Evolutionary conservation across 352 stramenopile species (phyloP).

Genomic region (Pythium graminicola): DNA sequence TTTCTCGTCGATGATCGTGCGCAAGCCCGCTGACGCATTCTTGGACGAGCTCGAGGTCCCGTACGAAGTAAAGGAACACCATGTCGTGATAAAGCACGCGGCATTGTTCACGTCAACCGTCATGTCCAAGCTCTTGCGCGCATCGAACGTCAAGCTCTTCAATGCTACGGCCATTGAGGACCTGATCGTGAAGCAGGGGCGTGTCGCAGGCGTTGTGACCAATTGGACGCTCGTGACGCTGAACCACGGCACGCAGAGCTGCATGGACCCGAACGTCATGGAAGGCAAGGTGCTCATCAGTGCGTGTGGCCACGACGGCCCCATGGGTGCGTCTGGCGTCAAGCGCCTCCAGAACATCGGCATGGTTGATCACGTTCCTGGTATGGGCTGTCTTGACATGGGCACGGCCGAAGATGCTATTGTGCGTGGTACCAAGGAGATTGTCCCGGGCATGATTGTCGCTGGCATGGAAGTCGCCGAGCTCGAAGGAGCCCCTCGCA

Average conservation of each 20-base stretch:
- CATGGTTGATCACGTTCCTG: conserved; percentile 49
- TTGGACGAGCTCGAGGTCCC: conserved; percentile 62
- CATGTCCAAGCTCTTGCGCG: conserved; percentile 49
- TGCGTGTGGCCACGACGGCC: conserved; percentile 51
- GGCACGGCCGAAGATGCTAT: conserved; percentile 53
- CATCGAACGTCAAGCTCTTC: conserved; percentile 64
- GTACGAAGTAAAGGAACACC: conserved; percentile 55
- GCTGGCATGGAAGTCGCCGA: conserved; percentile 58
- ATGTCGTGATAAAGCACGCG: conserved; percentile 63
- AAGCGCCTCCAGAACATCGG: conserved; percentile 63
- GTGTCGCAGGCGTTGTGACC: conserved; percentile 54
- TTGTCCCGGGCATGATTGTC: conserved; percentile 59
- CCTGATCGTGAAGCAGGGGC: conserved; percentile 56
- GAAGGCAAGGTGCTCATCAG: conserved; percentile 63
- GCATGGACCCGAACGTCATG: conserved; percentile 71
- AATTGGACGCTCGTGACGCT: conserved; percentile 66
- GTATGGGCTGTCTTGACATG: conserved; percentile 59
- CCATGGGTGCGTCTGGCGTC: conserved; percentile 55
- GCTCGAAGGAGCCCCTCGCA: conserved; percentile 49
- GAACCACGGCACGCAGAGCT: conserved; percentile 63
- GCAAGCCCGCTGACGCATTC: conserved; percentile 54
- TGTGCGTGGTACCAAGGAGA: conserved; percentile 54
- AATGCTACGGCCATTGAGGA: conserved; percentile 67
- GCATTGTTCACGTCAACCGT: conserved; percentile 61
- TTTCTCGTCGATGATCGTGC: conserved; percentile 64